Conservation (phyloP, 331 rosid species). For the Acacia pycnantha region DNA sequence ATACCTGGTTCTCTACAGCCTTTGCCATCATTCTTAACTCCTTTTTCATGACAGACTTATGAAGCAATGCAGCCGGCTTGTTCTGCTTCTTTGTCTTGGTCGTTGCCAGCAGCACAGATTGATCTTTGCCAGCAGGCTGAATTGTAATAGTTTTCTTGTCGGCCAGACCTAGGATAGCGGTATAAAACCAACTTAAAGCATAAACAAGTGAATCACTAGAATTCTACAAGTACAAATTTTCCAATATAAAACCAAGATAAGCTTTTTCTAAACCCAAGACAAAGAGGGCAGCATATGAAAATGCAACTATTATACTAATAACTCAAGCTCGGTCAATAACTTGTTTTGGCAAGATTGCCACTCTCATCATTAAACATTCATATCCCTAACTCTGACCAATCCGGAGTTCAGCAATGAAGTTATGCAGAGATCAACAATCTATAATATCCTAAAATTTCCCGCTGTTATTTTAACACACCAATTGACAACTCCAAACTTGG, state of each 20-base stretch:
- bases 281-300: not conserved
- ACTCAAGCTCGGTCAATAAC: not conserved
- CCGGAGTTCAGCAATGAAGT: not conserved
- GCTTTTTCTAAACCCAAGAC: not conserved
- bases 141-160: slow-evolving; percentile 86
- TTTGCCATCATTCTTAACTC: slow-evolving; percentile 84
- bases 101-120: slow-evolving; percentile 73
- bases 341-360: not conserved
- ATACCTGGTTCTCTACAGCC: slow-evolving; percentile 81
- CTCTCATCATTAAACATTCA: too few relatives aligned
- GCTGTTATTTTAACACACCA: not conserved
- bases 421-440: not conserved
- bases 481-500: not conserved
- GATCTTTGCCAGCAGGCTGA: slow-evolving; percentile 75
- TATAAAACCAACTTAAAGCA: not conserved
- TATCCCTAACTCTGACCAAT: not conserved
- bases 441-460: not conserved
- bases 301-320: not conserved
- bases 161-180: slow-evolving; percentile 69
- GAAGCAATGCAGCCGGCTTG: slow-evolving; percentile 79
- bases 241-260: not conserved
- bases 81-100: slow-evolving; percentile 89
- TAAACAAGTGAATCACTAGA: not conserved
- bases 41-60: slow-evolving; percentile 86
- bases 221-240: too few relatives aligned